Evolutionary conservation across 1,284 basidiomycete species (phyloP), one percentile per base, ranked within the genome.

Genomic region (Cutaneotrichosporon mucoides): DNA sequence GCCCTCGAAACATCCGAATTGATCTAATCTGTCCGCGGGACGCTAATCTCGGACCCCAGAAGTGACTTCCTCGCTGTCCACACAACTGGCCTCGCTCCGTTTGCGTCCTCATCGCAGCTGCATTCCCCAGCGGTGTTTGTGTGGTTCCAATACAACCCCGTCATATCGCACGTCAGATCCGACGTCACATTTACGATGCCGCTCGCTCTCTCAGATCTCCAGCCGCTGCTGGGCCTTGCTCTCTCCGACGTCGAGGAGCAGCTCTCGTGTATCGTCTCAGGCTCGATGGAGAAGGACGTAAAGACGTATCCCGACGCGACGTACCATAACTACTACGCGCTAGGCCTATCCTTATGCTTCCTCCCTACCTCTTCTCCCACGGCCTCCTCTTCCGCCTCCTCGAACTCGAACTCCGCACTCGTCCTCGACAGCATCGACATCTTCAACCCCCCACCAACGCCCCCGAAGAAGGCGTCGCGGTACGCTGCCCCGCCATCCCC

Each of bases 301-400:
- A 91, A 90, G 73, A 79, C 85, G 0, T 94, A 90, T 75, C 74
- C 87, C 41, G 90, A 94, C 75, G 84, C 84, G 4, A 84, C 90
- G 60, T 96, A 92, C 79, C 84, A 88, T 79, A 93, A 90, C 76
- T 92, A 91, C 79, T 84, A 83, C 71, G 36, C 81, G 1, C 81
- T 92, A 38, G 92, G 91, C 10, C 67, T 94, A 66, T 92, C 90
- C 62, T 78, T 94, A 44, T 84, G 88, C 36, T 66, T 64, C 69
- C 87, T 88, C 78, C 72, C 81, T 35, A 24, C 24, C 24, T 24
- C 24, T 24, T 24, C 24, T 24, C 24, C 24, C 24, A 24, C 24
- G 24, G 24, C 24, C 24, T 24, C 24, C 24, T 24, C 24, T 24
- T 24, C 24, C 24, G 24, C 24, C 24, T 24, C 24, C 24, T 24